Percentiles rank a stretch among this genome's conserved stretches.
Evolutionary conservation across 371 early-diverging fungal genomes (phyloP).

Genomic region (Vairimorpha ceranae): DNA sequence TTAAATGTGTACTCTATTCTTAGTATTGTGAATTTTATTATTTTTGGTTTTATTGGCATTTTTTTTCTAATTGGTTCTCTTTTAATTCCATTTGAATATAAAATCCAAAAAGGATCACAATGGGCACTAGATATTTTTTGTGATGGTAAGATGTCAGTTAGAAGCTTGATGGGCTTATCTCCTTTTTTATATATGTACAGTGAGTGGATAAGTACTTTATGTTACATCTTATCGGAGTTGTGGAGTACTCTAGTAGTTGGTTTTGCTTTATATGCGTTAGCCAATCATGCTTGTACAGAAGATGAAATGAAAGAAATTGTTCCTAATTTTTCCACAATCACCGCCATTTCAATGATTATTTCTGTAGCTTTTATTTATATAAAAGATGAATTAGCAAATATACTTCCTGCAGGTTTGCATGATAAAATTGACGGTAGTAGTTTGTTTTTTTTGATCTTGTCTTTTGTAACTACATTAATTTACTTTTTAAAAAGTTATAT

Average conservation of each 20-base stretch:
- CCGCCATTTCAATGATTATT: not conserved
- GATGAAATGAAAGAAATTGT: conserved; percentile 8
- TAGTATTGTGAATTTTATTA: conserved; percentile 47
- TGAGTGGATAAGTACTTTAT: conserved; percentile 59
- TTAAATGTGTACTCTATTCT: conserved; percentile 24
- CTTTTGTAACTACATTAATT: not conserved
- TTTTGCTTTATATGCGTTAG: conserved; percentile 50
- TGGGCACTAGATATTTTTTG: conserved; percentile 36
- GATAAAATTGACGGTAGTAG: not conserved
- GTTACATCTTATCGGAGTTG: conserved; percentile 52
- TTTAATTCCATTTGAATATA: conserved; percentile 32
- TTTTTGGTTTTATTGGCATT: conserved; percentile 41
- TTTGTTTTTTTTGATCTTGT: not conserved
- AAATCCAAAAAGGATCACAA: conserved; percentile 16
- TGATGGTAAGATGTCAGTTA: conserved; percentile 26
- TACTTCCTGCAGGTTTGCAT: not conserved
- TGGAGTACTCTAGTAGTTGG: conserved; percentile 57
- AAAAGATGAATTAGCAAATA: not conserved
- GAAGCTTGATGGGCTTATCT: not conserved
- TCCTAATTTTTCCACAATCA: conserved; percentile 5
- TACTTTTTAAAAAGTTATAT: not conserved
- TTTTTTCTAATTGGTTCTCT: conserved; percentile 45
- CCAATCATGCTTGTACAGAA: conserved; percentile 54
- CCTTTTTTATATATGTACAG: conserved; percentile 48
- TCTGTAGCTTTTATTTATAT: not conserved